Percentiles rank a stretch among this genome's conserved stretches.
These are phyloP conservation scores for Paecilomyces fulvus DNA, from an alignment of 2,329 filamentous ascomycete genomes.

Conservation along the genomic window DNA sequence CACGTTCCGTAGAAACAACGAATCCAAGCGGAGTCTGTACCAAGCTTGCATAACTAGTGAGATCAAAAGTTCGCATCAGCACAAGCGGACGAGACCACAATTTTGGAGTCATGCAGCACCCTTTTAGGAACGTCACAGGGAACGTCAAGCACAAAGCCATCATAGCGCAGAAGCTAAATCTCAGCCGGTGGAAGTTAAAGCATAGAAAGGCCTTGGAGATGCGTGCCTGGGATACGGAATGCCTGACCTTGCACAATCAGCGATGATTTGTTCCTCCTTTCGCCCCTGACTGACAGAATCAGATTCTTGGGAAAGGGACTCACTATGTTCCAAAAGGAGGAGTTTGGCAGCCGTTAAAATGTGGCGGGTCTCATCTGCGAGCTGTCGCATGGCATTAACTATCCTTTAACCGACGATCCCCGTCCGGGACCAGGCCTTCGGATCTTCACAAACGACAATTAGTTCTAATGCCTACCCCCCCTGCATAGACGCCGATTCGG, in stretches of 20 bases:
- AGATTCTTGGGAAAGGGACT: neutral
- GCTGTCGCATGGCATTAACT: neutral
- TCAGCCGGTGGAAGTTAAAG: neutral
- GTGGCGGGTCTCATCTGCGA: neutral
- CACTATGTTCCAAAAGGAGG: neutral
- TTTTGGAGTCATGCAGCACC: neutral
- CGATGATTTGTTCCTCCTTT: neutral
- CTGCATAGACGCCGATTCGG: neutral
- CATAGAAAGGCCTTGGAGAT: neutral
- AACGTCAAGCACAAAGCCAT: neutral
- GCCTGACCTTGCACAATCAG: slow-evolving; percentile 2
- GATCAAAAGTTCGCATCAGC: neutral
- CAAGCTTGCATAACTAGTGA: neutral
- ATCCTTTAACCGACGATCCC: neutral
- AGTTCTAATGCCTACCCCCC: neutral
- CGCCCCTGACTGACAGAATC: neutral
- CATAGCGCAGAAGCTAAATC: neutral
- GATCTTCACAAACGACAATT: neutral
- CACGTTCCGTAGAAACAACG: neutral
- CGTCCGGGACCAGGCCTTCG: neutral
- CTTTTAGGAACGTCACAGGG: neutral
- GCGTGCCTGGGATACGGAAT: slow-evolving; percentile 9
- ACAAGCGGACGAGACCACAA: neutral
- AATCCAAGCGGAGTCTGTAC: neutral
- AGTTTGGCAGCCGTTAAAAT: neutral